phyloP scores from a whole-genome alignment of 2,329 filamentous ascomycete species.

The Alternaria panax region DNA sequence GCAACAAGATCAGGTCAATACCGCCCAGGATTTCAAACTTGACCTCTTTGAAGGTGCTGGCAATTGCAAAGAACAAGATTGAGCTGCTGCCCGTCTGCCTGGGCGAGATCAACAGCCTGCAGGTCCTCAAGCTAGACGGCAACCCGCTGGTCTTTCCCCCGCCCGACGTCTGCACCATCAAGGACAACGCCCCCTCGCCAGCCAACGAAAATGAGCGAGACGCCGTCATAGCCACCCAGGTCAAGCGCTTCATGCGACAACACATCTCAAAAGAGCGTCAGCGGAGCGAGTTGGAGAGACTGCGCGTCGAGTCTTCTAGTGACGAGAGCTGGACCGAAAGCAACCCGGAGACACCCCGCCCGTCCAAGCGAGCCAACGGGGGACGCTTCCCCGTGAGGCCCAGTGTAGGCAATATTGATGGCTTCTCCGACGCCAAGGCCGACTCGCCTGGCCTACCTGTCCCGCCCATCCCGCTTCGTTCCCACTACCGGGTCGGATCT shows the following conservation, averaged over 20 bases:
- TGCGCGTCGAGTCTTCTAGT: conserved; percentile 55
- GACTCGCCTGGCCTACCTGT: conserved; percentile 51
- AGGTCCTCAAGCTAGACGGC: conserved; percentile 87
- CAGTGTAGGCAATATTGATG: conserved; percentile 70
- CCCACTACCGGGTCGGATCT: conserved; percentile 79
- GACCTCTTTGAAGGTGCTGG: conserved; percentile 86
- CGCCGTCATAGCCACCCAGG: conserved; percentile 65
- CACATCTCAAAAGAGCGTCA: conserved; percentile 47
- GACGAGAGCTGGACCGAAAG: conserved; percentile 67
- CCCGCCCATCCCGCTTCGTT: conserved; percentile 80
- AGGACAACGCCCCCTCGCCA: conserved; percentile 52
- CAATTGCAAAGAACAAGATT: conserved; percentile 85
- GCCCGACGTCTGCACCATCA: conserved; percentile 53
- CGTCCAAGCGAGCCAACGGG: conserved; percentile 63
- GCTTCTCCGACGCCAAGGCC: conserved; percentile 54
- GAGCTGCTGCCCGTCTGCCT: conserved; percentile 83
- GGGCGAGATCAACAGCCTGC: conserved; percentile 87
- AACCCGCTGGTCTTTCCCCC: conserved; percentile 84
- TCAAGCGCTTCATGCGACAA: conserved; percentile 65
- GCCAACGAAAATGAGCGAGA: conserved; percentile 67
- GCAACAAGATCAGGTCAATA: conserved; percentile 81
- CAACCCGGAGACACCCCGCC: conserved; percentile 77
- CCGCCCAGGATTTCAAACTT: conserved; percentile 82
- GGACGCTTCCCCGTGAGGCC: conserved; percentile 72
- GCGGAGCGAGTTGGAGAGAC: conserved; percentile 40